phyloP scores from a whole-genome alignment of 2,329 filamentous ascomycete species.

The Sclerotinia trifoliorum region DNA sequence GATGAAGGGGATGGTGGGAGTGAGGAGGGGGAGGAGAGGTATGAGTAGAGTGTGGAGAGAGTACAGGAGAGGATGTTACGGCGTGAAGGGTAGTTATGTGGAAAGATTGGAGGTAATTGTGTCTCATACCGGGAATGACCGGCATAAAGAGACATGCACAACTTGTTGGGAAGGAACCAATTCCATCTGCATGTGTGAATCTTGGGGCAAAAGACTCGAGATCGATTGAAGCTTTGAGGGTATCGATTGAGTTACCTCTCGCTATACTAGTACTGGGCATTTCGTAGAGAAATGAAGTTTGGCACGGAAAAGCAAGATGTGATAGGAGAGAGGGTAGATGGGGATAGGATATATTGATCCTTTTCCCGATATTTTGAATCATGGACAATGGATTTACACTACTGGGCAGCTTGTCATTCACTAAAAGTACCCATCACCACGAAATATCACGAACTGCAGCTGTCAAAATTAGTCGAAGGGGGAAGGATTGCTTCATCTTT shows the following conservation, averaged over 20 bases:
- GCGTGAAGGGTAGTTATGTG: background rate
- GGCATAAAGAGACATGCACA: background rate
- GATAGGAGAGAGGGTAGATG: background rate
- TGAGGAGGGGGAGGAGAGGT: conserved; percentile 1
- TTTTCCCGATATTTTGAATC: too few relatives aligned
- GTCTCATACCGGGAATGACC: background rate
- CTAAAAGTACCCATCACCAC: background rate
- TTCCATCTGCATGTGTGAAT: background rate
- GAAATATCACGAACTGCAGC: background rate
- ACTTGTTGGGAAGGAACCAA: background rate
- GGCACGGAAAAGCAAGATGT: background rate
- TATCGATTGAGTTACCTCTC: too few relatives aligned
- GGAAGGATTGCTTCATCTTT: conserved; percentile 16
- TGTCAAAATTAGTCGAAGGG: conserved; percentile 11
- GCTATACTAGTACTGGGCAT: too few relatives aligned
- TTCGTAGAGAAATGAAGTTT: background rate
- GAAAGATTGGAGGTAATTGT: background rate
- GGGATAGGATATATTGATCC: background rate
- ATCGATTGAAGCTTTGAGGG: background rate
- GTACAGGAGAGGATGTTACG: background rate
- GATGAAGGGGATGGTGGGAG: conserved; percentile 15
- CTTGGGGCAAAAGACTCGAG: background rate
- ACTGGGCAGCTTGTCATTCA: too few relatives aligned
- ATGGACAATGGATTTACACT: background rate
- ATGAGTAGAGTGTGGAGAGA: background rate